Conservation (phyloP, 495 filamentous ascomycete species). For the Daldinia decipiens region DNA sequence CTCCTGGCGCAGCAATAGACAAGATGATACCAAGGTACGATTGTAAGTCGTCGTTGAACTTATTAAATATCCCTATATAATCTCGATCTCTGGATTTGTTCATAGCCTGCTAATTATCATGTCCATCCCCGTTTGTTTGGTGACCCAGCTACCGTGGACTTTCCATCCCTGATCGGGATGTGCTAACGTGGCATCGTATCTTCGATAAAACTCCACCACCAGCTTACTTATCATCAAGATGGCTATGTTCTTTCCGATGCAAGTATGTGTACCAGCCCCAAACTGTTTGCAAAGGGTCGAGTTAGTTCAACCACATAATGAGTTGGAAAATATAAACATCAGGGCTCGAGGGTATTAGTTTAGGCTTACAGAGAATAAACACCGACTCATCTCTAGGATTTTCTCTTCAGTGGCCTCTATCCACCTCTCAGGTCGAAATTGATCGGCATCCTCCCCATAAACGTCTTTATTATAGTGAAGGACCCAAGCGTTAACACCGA, state of each 20-base stretch:
- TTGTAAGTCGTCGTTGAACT: too few species aligned
- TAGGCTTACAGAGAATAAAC: constrained; percentile 15
- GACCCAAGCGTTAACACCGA: background rate
- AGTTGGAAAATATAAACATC: background rate
- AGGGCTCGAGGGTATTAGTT: background rate
- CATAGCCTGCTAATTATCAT: background rate
- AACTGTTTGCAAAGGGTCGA: background rate
- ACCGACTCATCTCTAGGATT: background rate
- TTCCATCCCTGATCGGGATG: background rate
- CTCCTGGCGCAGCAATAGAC: too few species aligned
- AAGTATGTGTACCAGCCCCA: background rate
- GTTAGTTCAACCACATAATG: background rate
- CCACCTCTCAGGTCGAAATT: constrained; percentile 67
- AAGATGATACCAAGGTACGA: too few species aligned
- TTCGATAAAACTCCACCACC: background rate
- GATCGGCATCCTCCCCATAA: constrained; percentile 63
- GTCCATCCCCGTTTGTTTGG: background rate
- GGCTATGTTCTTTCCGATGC: background rate
- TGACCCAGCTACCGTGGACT: background rate
- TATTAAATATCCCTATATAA: too few species aligned
- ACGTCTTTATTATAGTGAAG: background rate
- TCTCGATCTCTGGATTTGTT: background rate
- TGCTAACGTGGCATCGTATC: background rate
- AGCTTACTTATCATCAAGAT: background rate
- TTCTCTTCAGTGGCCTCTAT: constrained; percentile 49